These are phyloP conservation scores for Lactuca saligna DNA, from an alignment of 129 eudicot species.

Conservation along the genomic window DNA sequence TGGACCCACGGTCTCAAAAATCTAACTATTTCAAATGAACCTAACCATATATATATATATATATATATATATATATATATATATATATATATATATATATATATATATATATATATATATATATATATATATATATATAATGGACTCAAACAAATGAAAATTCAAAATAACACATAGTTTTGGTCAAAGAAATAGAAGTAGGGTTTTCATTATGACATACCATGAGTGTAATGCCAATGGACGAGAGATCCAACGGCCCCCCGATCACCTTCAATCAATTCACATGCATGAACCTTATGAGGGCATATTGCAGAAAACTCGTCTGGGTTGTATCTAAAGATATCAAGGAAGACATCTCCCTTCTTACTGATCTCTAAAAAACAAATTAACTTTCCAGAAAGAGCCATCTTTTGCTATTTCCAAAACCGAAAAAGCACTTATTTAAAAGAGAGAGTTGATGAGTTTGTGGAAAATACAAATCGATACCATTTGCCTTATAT, in stretches of 20 bases:
- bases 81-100: no score
- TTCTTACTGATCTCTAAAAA: conserved; percentile 12
- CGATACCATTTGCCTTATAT: neutral
- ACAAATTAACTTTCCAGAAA: conserved; percentile 20
- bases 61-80: no score
- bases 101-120: no score
- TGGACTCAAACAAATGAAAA: no score
- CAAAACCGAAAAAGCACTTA: neutral
- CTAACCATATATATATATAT: no score
- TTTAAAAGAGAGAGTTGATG: neutral
- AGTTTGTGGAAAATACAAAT: neutral
- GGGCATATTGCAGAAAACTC: conserved; percentile 4
- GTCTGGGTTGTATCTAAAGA: conserved; percentile 23
- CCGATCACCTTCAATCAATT: conserved; percentile 28
- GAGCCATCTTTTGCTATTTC: conserved; percentile 8
- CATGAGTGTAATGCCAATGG: conserved; percentile 27
- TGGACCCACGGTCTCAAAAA: no score
- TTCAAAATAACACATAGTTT: no score
- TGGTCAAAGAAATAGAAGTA: no score
- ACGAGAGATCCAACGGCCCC: conserved; percentile 30
- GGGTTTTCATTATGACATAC: neutral
- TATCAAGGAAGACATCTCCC: conserved; percentile 27
- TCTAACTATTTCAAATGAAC: no score
- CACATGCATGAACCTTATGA: conserved; percentile 22
- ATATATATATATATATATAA: no score